A percentile compares a stretch with the other conserved stretches of the same genome.
phyloP scores from a whole-genome alignment of 2,329 filamentous ascomycete species.

The Cyphellophora europaea region DNA sequence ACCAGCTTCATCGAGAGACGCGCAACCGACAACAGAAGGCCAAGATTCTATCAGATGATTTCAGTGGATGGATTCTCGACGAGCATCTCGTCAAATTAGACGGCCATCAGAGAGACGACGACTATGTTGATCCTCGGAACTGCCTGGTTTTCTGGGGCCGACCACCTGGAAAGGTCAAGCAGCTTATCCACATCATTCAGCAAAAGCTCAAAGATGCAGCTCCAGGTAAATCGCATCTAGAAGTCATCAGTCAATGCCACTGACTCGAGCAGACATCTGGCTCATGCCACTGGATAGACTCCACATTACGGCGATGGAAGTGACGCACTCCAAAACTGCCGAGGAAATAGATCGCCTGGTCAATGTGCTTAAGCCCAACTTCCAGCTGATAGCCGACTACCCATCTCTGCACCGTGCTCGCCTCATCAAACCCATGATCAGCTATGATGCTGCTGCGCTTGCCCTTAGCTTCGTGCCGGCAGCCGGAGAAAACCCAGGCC shows the following conservation, averaged over 20 bases:
- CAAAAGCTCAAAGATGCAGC: constrained; percentile 52
- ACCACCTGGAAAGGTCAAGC: constrained; percentile 62
- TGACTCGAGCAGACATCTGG: constrained; percentile 87
- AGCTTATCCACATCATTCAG: constrained; percentile 62
- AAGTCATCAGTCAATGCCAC: constrained; percentile 5
- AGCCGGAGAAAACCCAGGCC: constrained; percentile 43
- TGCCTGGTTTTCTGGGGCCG: constrained; percentile 85
- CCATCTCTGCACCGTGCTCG: constrained; percentile 57
- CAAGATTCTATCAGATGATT: constrained; percentile 58
- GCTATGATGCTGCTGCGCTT: constrained; percentile 75
- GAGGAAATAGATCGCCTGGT: constrained; percentile 59
- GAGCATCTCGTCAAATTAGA: constrained; percentile 63
- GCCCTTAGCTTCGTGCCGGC: constrained; percentile 83
- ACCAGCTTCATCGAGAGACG: constrained; percentile 62
- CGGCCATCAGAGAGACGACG: constrained; percentile 53
- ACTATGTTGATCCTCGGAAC: constrained; percentile 65
- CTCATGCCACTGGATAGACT: constrained; percentile 70
- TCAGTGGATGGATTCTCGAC: constrained; percentile 65
- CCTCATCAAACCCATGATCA: constrained; percentile 72
- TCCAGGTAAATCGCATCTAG: constrained; percentile 33
- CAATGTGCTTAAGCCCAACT: constrained; percentile 41
- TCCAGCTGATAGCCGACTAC: constrained; percentile 42
- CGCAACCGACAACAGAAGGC: constrained; percentile 68
- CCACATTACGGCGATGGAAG: constrained; percentile 78
- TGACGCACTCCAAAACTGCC: constrained; percentile 68